Conservation (phyloP, 257 asterid species). For the Gentiana macrophylla region DNA sequence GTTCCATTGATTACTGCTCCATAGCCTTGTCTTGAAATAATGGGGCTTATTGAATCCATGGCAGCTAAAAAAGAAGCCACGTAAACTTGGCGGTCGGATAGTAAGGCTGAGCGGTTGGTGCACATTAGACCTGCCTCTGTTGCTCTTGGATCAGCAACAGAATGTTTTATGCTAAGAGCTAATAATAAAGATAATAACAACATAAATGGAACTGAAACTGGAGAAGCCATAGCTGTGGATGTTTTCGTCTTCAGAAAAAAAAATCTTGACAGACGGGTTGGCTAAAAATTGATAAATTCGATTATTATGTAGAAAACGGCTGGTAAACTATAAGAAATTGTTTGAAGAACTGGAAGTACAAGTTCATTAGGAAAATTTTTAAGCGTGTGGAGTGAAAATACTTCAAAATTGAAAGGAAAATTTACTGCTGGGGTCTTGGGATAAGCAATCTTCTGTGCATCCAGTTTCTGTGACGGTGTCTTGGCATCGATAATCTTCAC, state of each 20-base stretch:
- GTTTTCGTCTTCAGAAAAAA: not conserved
- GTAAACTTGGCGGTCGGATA: constrained; percentile 29
- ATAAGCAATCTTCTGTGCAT: no score
- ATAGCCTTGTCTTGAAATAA: constrained; percentile 18
- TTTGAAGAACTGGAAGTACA: no score
- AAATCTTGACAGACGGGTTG: no score
- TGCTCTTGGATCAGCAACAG: constrained; percentile 39
- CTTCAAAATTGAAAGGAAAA: no score
- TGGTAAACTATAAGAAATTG: not conserved
- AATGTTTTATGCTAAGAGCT: constrained; percentile 6
- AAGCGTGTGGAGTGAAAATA: not conserved
- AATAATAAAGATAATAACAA: constrained; percentile 11
- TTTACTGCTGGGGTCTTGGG: no score
- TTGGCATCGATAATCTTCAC: no score
- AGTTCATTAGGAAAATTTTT: not conserved
- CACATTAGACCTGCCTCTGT: constrained; percentile 44
- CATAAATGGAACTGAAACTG: not conserved
- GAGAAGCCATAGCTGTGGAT: constrained; percentile 12
- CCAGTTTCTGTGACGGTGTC: no score
- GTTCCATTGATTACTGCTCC: constrained; percentile 36
- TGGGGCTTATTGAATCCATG: constrained; percentile 36
- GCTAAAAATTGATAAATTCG: no score
- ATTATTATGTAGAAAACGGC: no score
- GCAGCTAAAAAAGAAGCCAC: constrained; percentile 38
- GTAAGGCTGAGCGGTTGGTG: constrained; percentile 32